Conservation (phyloP, 2,329 filamentous ascomycete species). For the Colletotrichum navitas region DNA sequence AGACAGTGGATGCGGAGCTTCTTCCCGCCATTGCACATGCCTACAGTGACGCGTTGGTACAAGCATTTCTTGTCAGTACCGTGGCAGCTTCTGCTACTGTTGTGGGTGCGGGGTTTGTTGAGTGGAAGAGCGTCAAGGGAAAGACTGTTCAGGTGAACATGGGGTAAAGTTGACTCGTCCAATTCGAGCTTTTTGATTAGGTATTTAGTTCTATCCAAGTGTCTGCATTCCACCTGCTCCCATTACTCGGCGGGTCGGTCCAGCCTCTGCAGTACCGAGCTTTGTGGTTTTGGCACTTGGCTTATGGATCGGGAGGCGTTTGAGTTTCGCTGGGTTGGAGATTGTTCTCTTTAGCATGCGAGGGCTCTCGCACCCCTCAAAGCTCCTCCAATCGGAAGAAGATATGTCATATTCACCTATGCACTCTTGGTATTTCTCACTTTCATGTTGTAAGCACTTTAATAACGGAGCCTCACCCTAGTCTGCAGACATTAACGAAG, state of each 20-base stretch:
- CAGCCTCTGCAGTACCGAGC: not conserved
- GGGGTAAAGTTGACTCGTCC: conserved; percentile 1
- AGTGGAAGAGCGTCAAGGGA: conserved; percentile 70
- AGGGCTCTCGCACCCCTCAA: not conserved
- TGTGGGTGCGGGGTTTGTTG: conserved; percentile 58
- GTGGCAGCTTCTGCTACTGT: conserved; percentile 60
- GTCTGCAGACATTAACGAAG: not conserved
- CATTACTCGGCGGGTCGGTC: not conserved
- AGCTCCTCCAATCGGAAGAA: not conserved
- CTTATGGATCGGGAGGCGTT: not conserved
- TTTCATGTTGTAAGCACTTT: conserved; percentile 8
- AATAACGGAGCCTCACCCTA: not conserved
- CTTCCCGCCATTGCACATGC: conserved; percentile 53
- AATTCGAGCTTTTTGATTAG: not conserved
- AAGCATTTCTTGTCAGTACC: conserved; percentile 58
- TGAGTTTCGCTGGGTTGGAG: not conserved
- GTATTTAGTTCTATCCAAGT: not conserved
- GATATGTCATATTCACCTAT: not conserved
- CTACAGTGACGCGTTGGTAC: conserved; percentile 60
- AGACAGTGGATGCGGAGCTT: conserved; percentile 47
- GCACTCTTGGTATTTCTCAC: not conserved
- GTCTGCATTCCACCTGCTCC: not conserved
- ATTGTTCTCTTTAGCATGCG: not conserved
- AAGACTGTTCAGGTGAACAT: conserved; percentile 56
- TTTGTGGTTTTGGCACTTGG: not conserved